These are phyloP conservation scores for Ganoderma lucidum DNA, from an alignment of 1,284 basidiomycete species.

Conservation along the genomic window DNA sequence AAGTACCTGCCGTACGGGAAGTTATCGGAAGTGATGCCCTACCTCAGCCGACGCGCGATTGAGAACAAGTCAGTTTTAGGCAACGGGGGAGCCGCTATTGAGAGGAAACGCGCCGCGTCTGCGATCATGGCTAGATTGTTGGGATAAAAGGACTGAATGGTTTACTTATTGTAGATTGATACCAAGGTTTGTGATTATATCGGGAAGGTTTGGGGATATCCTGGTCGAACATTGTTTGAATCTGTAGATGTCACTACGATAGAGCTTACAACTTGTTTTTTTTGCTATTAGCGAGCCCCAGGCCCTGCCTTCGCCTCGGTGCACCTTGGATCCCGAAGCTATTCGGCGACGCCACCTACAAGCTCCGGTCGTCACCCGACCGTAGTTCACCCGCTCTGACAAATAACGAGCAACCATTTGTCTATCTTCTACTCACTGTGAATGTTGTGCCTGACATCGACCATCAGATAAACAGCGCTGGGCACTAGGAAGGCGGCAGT, in stretches of 20 bases:
- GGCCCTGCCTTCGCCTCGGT: too few species aligned
- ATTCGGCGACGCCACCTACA: background rate
- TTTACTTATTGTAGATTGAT: background rate
- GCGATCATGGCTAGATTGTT: constrained; percentile 50
- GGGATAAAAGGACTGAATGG: constrained; percentile 22
- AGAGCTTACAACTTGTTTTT: background rate
- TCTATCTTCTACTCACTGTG: background rate
- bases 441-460: background rate
- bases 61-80: constrained; percentile 77
- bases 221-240: background rate
- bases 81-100: constrained; percentile 58
- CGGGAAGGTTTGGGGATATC: background rate
- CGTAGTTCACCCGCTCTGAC: background rate
- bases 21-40: constrained; percentile 75
- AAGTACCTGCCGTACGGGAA: constrained; percentile 89
- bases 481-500: background rate
- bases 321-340: too few species aligned
- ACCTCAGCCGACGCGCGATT: constrained; percentile 69
- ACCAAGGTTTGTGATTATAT: background rate
- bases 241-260: background rate
- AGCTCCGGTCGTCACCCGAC: background rate
- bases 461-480: background rate
- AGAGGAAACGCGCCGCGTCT: constrained; percentile 49
- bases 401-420: background rate
- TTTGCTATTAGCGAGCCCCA: background rate